These are phyloP conservation scores for Hysterangium stoloniferum DNA, from an alignment of 768 basidiomycete species.

Conservation along the genomic window DNA sequence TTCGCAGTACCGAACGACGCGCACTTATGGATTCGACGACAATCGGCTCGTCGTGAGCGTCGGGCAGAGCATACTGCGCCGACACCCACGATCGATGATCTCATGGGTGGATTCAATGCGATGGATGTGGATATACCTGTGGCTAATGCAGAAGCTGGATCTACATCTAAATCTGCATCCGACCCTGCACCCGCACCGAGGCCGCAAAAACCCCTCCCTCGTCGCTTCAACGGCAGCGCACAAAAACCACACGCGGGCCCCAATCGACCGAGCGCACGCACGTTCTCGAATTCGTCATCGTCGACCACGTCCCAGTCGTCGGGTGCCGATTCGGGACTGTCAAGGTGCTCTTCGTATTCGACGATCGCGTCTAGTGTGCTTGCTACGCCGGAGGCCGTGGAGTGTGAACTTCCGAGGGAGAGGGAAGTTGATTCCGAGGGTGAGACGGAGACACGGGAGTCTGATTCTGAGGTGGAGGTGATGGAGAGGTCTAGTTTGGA, in stretches of 20 bases:
- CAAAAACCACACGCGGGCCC: neutral
- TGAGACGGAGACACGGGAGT: neutral
- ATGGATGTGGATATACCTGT: no score
- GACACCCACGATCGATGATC: no score
- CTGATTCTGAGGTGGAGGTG: no score
- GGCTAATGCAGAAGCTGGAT: no score
- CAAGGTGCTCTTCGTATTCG: neutral
- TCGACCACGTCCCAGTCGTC: neutral
- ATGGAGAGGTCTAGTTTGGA: no score
- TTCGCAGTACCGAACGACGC: no score
- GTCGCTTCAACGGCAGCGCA: neutral
- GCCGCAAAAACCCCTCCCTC: neutral
- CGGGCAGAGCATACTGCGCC: no score
- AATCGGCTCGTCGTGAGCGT: no score
- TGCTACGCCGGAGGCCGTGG: neutral
- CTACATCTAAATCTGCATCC: neutral
- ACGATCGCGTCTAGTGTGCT: neutral
- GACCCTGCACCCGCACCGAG: neutral
- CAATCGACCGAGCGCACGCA: neutral
- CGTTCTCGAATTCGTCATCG: neutral
- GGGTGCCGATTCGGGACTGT: neutral
- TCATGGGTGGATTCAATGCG: no score
- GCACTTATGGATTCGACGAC: no score
- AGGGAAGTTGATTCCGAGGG: neutral
- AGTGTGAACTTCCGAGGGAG: neutral